phyloP scores from a whole-genome alignment of 352 stramenopile genomes.

The Globisporangium perplexum region DNA sequence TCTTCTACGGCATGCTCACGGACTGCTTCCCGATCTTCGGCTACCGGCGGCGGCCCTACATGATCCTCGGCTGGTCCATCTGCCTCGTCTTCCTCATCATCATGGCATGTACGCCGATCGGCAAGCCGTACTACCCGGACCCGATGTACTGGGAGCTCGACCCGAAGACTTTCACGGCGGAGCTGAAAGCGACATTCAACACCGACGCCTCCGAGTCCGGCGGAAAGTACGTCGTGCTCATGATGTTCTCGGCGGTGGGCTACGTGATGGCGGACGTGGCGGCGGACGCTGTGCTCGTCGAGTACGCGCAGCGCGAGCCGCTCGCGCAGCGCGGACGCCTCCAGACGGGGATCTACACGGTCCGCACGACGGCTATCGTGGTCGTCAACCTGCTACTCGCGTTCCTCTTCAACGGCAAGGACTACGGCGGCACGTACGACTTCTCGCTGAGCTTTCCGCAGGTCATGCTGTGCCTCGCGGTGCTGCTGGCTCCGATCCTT shows the following conservation, averaged over 20 bases:
- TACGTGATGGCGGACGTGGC: constrained; percentile 77
- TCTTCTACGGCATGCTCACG: constrained; percentile 57
- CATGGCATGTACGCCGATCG: constrained; percentile 36
- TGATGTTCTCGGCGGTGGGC: constrained; percentile 64
- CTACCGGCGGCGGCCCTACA: constrained; percentile 56
- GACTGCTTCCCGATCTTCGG: constrained; percentile 50
- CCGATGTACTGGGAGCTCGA: constrained; percentile 14
- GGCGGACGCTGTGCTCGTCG: constrained; percentile 36
- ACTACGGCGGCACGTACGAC: constrained; percentile 52
- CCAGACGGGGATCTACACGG: constrained; percentile 41
- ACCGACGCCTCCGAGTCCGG: constrained; percentile 21
- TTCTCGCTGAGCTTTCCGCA: constrained; percentile 45
- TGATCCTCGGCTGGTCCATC: constrained; percentile 50
- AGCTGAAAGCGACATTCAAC: constrained; percentile 25
- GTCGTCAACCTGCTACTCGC: constrained; percentile 29
- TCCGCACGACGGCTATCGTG: constrained; percentile 27
- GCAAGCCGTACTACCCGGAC: constrained; percentile 40
- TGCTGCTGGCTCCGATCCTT: constrained; percentile 10
- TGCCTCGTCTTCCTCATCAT: constrained; percentile 35
- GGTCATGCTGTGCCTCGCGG: constrained; percentile 16
- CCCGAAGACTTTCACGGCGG: constrained; percentile 18
- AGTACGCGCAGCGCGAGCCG: constrained; percentile 35
- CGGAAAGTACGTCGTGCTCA: constrained; percentile 57
- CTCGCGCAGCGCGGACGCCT: constrained; percentile 28
- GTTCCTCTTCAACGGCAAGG: constrained; percentile 48